Base-by-base conservation (phyloP, 345 rosid species). In the Nephelium lappaceum region DNA sequence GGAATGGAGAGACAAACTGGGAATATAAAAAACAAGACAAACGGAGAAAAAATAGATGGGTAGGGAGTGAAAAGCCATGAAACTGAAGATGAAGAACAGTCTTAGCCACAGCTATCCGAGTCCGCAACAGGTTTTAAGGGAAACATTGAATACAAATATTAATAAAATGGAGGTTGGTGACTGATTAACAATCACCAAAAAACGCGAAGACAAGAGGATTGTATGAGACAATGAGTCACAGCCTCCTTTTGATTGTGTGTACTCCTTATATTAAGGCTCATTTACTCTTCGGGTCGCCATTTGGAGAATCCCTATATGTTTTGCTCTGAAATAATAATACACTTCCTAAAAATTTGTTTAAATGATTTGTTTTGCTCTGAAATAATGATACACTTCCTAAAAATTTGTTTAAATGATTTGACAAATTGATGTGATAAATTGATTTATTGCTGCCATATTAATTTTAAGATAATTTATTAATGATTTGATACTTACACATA, bases 1-100 rank as follows among this genome's bases (percentile, higher is more conserved):
- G 98, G 98, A 71, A 88, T 55, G 21, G 93, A 87, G 70, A 76
- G 71, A 67, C 88, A 83, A 77, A 85, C 77, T 5, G 88, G 86
- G 74, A 84, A 14, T 16, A 14, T n/a, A 62, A 72, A 58, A 64
- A 69, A 47, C 23, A 82, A 83, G 61, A 68, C 19, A 21, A 16
- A 78, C 14, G 57, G 85, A 61, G 31, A 81, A 0, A 8, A 72
- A 65, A 10, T 23, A 27, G 49, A 49, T 1, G 63, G 62, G 71
- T 42, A 80, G 73, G 4, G 68, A 63, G 82, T 63, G 73, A 62
- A 73, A 47, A 70, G 84, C 90, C 86, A 89, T 87, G 81, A 63
- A 51, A 43, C 15, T 41, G 63, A 27, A 38, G 66, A 57, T 8
- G 6, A 23, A 16, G 8, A 23, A 24, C 18, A 25, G 36, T 11